Evolutionary conservation across 2,329 filamentous ascomycete genomes (phyloP), one percentile per base, ranked within the genome.

Genomic region (Aspergillus ibericus): DNA sequence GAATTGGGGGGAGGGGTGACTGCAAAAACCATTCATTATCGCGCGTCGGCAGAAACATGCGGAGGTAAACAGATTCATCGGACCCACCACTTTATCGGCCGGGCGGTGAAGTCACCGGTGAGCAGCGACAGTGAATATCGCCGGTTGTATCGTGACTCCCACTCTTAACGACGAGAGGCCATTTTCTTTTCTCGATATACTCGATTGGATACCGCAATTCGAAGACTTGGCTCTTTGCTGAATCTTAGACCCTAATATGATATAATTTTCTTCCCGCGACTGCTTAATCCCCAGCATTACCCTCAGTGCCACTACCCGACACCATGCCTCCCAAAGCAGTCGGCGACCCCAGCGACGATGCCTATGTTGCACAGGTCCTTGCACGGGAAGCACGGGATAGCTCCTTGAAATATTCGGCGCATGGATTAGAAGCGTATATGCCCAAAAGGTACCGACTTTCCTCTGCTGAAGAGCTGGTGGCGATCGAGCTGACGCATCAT

Each of bases 281-380:
- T 22, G n/a, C 15, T 47, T 12, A 34, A 15, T 22, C 50, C 50
- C 18, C 18, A 54, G 46, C 52, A 34, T 13, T 34, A 15, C 27
- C 15, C 16, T 42, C 42, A 32, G 53, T 53, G 10, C 13, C 36
- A 40, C 36, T 13, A 20, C 29, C 27, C 40, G 51, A 35, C 55
- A 72, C 59, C 47, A 74, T 76, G 70, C 64, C 67, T 48, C 64
- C 61, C 53, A 61, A 66, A 49, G 47, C 75, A 10, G 78, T 79
- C 54, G 77, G 83, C 63, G 78, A 81, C n/a, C 70, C 84, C 49
- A 67, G 65, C 66, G 70, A 71, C 53, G 75, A 80, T 58, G 70
- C 78, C 22, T 92, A 92, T 69, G 87, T 96, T 62, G 91, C 91
- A 15, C 83, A 83, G 49, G 79, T 96, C n/a, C 81, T 98, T 35